Percentiles rank a stretch among this genome's conserved stretches.
Conservation (phyloP, 2,329 filamentous ascomycete species). For the Thielaviopsis euricoi region DNA sequence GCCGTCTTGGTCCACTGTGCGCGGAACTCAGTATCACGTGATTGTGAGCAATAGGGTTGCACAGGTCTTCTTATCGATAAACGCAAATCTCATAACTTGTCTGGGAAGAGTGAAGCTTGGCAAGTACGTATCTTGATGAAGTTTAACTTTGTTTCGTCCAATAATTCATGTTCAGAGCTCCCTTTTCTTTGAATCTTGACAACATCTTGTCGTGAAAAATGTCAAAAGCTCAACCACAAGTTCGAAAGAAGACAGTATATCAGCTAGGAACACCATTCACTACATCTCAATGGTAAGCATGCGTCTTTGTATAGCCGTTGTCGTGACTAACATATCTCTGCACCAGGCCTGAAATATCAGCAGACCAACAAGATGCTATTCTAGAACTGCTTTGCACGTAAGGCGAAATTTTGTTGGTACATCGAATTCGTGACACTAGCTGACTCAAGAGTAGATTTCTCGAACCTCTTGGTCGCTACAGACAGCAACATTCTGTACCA, state of each 20-base stretch:
- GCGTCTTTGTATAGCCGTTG: background rate
- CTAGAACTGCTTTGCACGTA: conserved; percentile 53
- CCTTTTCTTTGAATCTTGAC: background rate
- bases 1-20: background rate
- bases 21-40: background rate
- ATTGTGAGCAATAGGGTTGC: background rate
- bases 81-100: background rate
- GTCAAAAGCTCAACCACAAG: conserved; percentile 1
- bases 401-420: background rate
- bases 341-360: conserved; percentile 42
- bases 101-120: background rate
- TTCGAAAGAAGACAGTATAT: conserved; percentile 41
- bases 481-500: conserved; percentile 31
- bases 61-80: background rate
- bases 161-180: no score
- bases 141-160: no score
- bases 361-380: conserved; percentile 44
- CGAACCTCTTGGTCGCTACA: conserved; percentile 45
- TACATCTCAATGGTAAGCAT: conserved; percentile 37
- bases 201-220: background rate
- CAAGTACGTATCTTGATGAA: no score
- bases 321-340: background rate
- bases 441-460: conserved; percentile 32
- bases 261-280: conserved; percentile 52
- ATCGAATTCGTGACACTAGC: conserved; percentile 3